Conservation (phyloP, 1,284 basidiomycete species). For the Microbotryum violaceum region DNA sequence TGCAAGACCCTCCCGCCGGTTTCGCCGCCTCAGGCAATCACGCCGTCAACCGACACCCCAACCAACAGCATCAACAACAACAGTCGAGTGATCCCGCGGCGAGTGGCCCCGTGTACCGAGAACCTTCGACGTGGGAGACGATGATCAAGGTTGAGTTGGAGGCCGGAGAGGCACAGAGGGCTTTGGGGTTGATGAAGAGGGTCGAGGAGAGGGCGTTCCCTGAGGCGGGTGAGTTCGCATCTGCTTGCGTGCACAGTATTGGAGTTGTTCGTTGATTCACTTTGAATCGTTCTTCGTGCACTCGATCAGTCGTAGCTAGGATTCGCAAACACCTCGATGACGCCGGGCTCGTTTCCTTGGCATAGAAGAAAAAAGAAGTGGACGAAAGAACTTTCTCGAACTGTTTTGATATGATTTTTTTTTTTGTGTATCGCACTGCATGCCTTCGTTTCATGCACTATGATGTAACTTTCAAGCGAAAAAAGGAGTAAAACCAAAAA, state of each 20-base stretch:
- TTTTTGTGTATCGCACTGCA: slow-evolving; percentile 1
- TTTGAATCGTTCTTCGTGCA: neutral
- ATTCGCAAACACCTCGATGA: slow-evolving; percentile 20
- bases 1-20: slow-evolving; percentile 77
- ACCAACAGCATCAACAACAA: slow-evolving; percentile 41
- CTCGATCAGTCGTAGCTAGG: slow-evolving; percentile 14
- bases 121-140: slow-evolving; percentile 58
- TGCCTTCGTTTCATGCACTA: neutral
- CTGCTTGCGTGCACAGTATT: neutral
- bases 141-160: slow-evolving; percentile 91
- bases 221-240: slow-evolving; percentile 28
- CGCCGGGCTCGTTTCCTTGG: slow-evolving; percentile 4
- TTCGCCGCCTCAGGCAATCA: slow-evolving; percentile 86
- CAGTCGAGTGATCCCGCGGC: slow-evolving; percentile 46
- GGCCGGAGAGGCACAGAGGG: slow-evolving; percentile 62
- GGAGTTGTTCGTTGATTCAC: neutral
- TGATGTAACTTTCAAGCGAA: neutral
- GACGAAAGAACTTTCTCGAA: neutral
- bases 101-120: slow-evolving; percentile 69
- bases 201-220: slow-evolving; percentile 58
- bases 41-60: slow-evolving; percentile 48
- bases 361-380: neutral
- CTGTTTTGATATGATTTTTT: neutral
- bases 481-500: no score
- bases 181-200: slow-evolving; percentile 62